Evolutionary conservation across 2,329 filamentous ascomycete genomes (phyloP).

Genomic region (Ascosphaera pollenicola): DNA sequence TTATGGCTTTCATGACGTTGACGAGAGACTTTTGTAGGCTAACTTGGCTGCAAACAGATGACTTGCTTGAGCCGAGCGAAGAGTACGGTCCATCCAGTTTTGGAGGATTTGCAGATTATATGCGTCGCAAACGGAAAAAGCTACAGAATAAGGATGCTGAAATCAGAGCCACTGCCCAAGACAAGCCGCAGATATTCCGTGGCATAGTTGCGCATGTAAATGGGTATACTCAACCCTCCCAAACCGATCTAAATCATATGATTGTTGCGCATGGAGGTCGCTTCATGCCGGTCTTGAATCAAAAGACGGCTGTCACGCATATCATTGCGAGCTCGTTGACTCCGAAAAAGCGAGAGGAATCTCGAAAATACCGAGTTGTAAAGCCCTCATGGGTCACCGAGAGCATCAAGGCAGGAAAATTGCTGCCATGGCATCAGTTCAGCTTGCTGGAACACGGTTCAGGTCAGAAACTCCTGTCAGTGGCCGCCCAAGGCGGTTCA

Average conservation of each 20-base stretch:
- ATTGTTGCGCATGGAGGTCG: constrained; percentile 87
- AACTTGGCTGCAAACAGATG: constrained; percentile 1
- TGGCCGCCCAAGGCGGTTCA: constrained; percentile 26
- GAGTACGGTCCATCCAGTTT: constrained; percentile 79
- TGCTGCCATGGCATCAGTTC: constrained; percentile 73
- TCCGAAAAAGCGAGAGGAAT: constrained; percentile 82
- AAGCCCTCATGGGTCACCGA: constrained; percentile 91
- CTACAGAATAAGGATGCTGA: constrained; percentile 83
- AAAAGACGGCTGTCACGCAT: constrained; percentile 86
- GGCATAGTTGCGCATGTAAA: constrained; percentile 81
- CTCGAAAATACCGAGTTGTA: constrained; percentile 69
- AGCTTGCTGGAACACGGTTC: constrained; percentile 67
- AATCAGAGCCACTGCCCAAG: constrained; percentile 42
- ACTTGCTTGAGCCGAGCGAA: constrained; percentile 50
- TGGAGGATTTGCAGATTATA: constrained; percentile 78
- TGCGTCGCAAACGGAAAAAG: constrained; percentile 89
- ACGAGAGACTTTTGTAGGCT: no score
- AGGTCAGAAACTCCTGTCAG: constrained; percentile 54
- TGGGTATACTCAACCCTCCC: constrained; percentile 83
- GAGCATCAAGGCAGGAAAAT: constrained; percentile 56
- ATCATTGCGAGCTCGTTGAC: constrained; percentile 82
- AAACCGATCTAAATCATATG: constrained; percentile 69
- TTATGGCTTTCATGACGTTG: no score
- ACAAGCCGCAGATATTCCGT: constrained; percentile 70
- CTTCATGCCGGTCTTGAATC: constrained; percentile 85